A percentile compares a stretch with the other conserved stretches of the same genome.
phyloP scores from a whole-genome alignment of 495 filamentous ascomycete genomes.

The Saxophila tyrrhenica region DNA sequence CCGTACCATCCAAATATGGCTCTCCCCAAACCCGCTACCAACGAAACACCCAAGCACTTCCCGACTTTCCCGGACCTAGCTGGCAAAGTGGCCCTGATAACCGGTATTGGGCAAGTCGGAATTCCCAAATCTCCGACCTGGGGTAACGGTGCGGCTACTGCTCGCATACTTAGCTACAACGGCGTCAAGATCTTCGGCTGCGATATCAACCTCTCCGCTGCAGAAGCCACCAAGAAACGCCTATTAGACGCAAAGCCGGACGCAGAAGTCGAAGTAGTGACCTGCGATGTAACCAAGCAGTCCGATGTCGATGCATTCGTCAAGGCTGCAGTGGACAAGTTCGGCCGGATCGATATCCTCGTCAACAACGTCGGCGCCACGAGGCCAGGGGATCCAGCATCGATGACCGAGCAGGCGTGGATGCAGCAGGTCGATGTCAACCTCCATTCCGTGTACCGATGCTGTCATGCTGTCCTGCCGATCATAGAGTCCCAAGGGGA shows the following conservation, averaged over 20 bases:
- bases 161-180: conserved; percentile 9
- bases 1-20: not conserved
- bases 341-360: conserved; percentile 13
- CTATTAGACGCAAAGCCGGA: conserved; percentile 12
- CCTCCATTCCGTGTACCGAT: conserved; percentile 6
- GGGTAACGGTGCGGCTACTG: conserved; percentile 18
- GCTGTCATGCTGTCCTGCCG: conserved; percentile 11
- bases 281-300: conserved; percentile 13
- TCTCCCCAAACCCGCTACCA: not conserved
- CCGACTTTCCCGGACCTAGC: conserved; percentile 26
- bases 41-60: not conserved
- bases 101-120: conserved; percentile 29
- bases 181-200: conserved; percentile 20
- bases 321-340: not conserved
- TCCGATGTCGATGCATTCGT: conserved; percentile 2
- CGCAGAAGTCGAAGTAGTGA: conserved; percentile 24
- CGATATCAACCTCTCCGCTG: conserved; percentile 14
- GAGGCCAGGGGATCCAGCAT: not conserved
- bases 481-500: conserved; percentile 5
- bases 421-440: conserved; percentile 10
- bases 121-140: conserved; percentile 7
- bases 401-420: conserved; percentile 3
- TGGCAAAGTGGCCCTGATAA: conserved; percentile 40
- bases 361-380: conserved; percentile 13
- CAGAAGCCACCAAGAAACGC: conserved; percentile 25